Evolutionary conservation across 1,284 basidiomycete genomes (phyloP).

Genomic region (Ceratobasidium sp.): DNA sequence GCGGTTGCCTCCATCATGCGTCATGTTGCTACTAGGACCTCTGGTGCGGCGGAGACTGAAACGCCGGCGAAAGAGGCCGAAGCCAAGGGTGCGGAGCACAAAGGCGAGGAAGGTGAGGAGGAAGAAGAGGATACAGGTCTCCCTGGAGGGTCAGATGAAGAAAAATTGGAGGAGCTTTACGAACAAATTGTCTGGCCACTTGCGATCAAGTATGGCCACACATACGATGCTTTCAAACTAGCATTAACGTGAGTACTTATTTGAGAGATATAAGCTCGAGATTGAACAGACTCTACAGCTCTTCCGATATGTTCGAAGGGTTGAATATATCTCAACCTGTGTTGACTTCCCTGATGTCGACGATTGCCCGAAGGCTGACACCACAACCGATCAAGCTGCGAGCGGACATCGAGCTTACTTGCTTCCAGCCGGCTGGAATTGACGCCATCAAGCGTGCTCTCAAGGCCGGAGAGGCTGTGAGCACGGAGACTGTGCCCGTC

Average conservation of each 20-base stretch:
- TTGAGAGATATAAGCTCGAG: not conserved
- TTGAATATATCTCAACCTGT: conserved; percentile 73
- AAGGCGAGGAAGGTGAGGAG: conserved; percentile 59
- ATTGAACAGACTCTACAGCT: not conserved
- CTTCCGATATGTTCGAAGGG: conserved; percentile 83
- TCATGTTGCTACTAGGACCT: conserved; percentile 90
- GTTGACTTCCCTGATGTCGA: conserved; percentile 79
- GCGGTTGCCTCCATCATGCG: conserved; percentile 94
- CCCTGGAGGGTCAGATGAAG: conserved; percentile 71
- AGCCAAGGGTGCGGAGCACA: conserved; percentile 51
- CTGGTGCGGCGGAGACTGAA: conserved; percentile 60
- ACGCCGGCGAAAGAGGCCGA: conserved; percentile 52
- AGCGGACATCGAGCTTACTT: conserved; percentile 97
- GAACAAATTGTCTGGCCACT: conserved; percentile 95
- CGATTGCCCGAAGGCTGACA: conserved; percentile 95
- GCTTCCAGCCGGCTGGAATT: conserved; percentile 97
- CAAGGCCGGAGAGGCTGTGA: conserved; percentile 87
- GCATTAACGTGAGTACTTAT: conserved; percentile 81
- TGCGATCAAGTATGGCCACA: conserved; percentile 92
- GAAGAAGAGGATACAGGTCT: conserved; percentile 60
- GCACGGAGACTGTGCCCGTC: conserved; percentile 93
- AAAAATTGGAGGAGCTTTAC: conserved; percentile 86
- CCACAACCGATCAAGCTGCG: conserved; percentile 99
- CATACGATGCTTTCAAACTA: conserved; percentile 98
- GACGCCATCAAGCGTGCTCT: conserved; percentile 97